A percentile compares a stretch with the other conserved stretches of the same genome.
These are phyloP conservation scores for Porcisia hertigi DNA, from an alignment of 208 protist species.

Conservation along the genomic window DNA sequence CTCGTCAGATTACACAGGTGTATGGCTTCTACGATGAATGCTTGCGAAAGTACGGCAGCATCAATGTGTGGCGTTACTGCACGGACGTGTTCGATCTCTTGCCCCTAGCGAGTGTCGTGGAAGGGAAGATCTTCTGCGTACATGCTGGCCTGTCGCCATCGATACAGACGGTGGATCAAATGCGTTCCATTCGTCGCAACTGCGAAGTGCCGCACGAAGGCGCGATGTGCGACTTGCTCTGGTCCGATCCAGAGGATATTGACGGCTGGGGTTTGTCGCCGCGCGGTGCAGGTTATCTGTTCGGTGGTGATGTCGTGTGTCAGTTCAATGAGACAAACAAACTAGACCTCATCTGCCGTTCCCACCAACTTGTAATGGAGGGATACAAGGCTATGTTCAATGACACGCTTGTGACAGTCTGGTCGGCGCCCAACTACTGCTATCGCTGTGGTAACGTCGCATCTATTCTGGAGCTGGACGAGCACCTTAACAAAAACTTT, in stretches of 20 bases:
- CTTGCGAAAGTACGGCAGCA: conserved; percentile 98
- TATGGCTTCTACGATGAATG: conserved; percentile 99
- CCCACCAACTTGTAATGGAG: conserved; percentile 97
- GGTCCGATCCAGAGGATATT: conserved; percentile 97
- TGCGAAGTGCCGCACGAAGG: conserved; percentile 98
- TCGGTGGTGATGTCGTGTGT: conserved; percentile 97
- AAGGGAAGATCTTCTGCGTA: conserved; percentile 98
- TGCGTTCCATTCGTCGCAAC: conserved; percentile 95
- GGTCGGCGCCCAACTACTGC: conserved; percentile 97
- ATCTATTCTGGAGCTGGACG: conserved; percentile 98
- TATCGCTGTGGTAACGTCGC: conserved; percentile 98
- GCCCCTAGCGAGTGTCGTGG: conserved; percentile 97
- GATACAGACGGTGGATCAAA: conserved; percentile 96
- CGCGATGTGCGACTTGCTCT: conserved; percentile 98
- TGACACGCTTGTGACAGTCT: conserved; percentile 95
- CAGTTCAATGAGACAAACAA: conserved; percentile 95
- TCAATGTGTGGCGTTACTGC: conserved; percentile 99
- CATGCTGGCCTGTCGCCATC: conserved; percentile 99
- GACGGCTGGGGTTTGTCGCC: conserved; percentile 97
- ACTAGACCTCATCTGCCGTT: conserved; percentile 94
- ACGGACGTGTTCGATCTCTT: conserved; percentile 99
- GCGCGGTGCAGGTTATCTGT: conserved; percentile 99
- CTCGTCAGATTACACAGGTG: conserved; percentile 95
- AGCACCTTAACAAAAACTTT: conserved; percentile 97
- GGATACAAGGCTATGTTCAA: conserved; percentile 95